Base-by-base conservation (phyloP, 225 moss, liverwort and hornwort genomes). In the Bryoerythrophyllum caledonicum region DNA sequence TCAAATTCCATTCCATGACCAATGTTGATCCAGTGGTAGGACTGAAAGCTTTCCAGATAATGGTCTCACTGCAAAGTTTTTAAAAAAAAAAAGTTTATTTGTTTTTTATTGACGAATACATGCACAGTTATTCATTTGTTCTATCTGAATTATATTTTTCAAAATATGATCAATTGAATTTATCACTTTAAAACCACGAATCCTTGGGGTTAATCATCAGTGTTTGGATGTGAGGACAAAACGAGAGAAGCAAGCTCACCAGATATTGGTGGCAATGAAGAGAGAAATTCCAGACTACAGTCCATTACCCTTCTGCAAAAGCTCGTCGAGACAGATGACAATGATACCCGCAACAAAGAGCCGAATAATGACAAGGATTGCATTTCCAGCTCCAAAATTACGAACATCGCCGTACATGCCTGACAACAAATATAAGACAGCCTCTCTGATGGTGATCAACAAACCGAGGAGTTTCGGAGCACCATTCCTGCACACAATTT, bases 11-110 rank as follows among this genome's bases (percentile, higher is more conserved):
- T 88, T 73, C 96, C 96, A 76, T 92, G 91, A 35, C 96, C 96
- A 75, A 83, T 97, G 79, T 92, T 91, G 83, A 97, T 89, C n/a
- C n/a, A 9, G 96, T 97, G 0, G 96, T 94, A 20, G 96, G 96
- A 75, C 96, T 97, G 65, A 94, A 97, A 16, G 94, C 96, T 69
- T 94, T 94, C 96, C 96, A 97, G 76, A 97, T 97, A 15, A 97
- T 97, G 65, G 91, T 97, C 81, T 97, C 96, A 72, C 96, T 97
- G 87, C 76, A n/a, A n/a, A n/a, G n/a, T n/a, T n/a, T n/a, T n/a
- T n/a, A n/a, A n/a, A n/a, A n/a, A n/a, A n/a, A n/a, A n/a, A n/a
- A n/a, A n/a, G n/a, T n/a, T n/a, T n/a, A n/a, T n/a, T n/a, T n/a
- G n/a, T n/a, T n/a, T n/a, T n/a, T n/a, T n/a, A n/a, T n/a, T n/a